Conservation (phyloP, 2,329 filamentous ascomycete species). For the Geoglossum cookeanum region DNA sequence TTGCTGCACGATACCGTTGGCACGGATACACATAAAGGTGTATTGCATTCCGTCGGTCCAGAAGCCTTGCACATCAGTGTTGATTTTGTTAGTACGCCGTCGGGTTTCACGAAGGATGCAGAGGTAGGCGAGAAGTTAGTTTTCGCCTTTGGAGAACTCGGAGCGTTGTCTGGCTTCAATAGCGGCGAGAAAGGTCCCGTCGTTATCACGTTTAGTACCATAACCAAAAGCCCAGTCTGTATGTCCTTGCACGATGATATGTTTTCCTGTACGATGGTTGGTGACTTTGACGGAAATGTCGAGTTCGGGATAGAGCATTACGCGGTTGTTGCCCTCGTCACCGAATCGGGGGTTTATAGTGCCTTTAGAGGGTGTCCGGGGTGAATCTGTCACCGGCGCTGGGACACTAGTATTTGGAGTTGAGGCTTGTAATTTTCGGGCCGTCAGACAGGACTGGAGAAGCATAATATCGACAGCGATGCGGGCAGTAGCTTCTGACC, state of each 20-base stretch:
- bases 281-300: not conserved
- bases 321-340: not conserved
- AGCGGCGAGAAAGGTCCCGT: not conserved
- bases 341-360: not conserved
- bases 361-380: conserved; percentile 1
- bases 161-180: not conserved
- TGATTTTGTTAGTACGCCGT: not conserved
- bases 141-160: not conserved
- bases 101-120: not conserved
- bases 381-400: not conserved
- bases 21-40: not conserved
- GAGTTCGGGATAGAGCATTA: not conserved
- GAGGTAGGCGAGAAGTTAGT: not conserved
- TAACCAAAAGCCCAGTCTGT: not conserved
- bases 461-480: conserved; percentile 1
- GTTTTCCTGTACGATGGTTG: not conserved
- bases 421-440: conserved; percentile 1
- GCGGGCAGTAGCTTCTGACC: conserved; percentile 1
- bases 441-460: not conserved
- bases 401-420: not conserved
- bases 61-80: not conserved
- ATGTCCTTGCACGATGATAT: not conserved
- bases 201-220: not conserved
- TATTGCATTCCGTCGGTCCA: not conserved
- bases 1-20: not conserved